Base-by-base conservation (phyloP, 257 asterid genomes). In the Fraxinus pennsylvanica region DNA sequence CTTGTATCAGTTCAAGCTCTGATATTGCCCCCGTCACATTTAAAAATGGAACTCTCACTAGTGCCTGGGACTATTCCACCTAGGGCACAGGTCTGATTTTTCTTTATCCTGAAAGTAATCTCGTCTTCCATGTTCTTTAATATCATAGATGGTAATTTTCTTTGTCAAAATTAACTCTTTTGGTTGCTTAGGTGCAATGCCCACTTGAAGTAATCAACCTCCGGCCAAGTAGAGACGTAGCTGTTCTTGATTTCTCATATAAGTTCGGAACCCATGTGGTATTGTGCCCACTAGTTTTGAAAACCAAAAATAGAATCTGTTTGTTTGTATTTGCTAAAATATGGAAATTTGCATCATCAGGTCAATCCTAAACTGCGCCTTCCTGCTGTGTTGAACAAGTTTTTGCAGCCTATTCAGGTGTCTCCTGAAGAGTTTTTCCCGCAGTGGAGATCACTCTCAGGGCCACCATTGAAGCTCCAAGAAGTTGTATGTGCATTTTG, bases 21-120 rank as follows among this genome's bases (percentile, higher is more conserved):
- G 78, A 82, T 94, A 77, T 81, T 92, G 85, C 87, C 97, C 76
- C 98, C 98, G 41, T 87, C 92, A 50, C 94, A 94, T 88, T 84
- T 94, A 82, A 92, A 85, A 83, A 71, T 82, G 75, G 98, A 94
- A 80, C 90, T 90, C 69, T 94, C 98, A 25, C 84, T 86, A 79
- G 98, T 94, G 71, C 98, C 98, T 4, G 97, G 92, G 35, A 92
- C 97, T 71, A 94, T 94, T 83, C 98, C 98, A 50, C 98, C 98
- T 33, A 88, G 98, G 82, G 97, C 98, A 25, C 98, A 94, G 97
- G 98, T 92, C 39, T 22, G 82, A 70, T 74, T 74, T 59, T 30
- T 74, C 73, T 14, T 61, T n/a, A 21, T 59, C 67, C 67, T 59
- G 67, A 21, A n/a, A 59, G 22, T 59, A 59, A 9, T 59, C 30